phyloP scores from a whole-genome alignment of 2,329 filamentous ascomycete species.

The Cladosporium austrohemisphaericum region DNA sequence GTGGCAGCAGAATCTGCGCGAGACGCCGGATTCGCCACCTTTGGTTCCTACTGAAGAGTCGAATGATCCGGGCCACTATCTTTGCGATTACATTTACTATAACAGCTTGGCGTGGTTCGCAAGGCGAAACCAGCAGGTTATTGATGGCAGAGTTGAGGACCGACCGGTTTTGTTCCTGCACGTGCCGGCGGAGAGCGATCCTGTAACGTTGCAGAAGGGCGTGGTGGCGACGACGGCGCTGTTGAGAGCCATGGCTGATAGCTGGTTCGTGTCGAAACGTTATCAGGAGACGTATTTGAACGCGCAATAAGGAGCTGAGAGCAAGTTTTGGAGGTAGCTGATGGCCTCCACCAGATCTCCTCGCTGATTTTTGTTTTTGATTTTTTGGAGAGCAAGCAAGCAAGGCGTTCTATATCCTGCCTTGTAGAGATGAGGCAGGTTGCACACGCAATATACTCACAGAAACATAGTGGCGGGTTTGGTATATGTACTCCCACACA shows the following conservation, averaged over 20 bases:
- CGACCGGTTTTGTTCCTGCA: slow-evolving; percentile 42
- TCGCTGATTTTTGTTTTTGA: no score
- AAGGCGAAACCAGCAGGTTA: slow-evolving; percentile 21
- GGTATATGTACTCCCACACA: no score
- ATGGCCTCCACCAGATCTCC: no score
- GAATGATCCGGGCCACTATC: slow-evolving; percentile 41
- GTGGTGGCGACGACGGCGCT: slow-evolving; percentile 28
- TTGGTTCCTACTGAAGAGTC: slow-evolving; percentile 1
- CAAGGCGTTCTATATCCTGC: no score
- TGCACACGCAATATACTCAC: no score
- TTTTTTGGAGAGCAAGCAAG: no score
- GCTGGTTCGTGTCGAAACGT: slow-evolving; percentile 16
- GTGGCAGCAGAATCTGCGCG: slow-evolving; percentile 25
- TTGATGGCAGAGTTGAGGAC: slow-evolving; percentile 19
- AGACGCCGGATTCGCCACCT: background rate
- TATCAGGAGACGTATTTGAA: slow-evolving; percentile 4
- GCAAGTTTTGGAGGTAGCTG: no score
- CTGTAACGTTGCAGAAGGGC: slow-evolving; percentile 32
- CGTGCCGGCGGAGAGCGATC: slow-evolving; percentile 37
- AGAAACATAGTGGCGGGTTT: no score
- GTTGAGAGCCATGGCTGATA: slow-evolving; percentile 36
- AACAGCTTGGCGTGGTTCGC: slow-evolving; percentile 36
- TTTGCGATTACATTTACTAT: slow-evolving; percentile 47
- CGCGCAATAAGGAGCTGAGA: no score
- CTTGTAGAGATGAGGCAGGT: no score